Evolutionary conservation across 805 yeast species (phyloP), one percentile per base, ranked within the genome.

Genomic region (Babjeviella inositovora): DNA sequence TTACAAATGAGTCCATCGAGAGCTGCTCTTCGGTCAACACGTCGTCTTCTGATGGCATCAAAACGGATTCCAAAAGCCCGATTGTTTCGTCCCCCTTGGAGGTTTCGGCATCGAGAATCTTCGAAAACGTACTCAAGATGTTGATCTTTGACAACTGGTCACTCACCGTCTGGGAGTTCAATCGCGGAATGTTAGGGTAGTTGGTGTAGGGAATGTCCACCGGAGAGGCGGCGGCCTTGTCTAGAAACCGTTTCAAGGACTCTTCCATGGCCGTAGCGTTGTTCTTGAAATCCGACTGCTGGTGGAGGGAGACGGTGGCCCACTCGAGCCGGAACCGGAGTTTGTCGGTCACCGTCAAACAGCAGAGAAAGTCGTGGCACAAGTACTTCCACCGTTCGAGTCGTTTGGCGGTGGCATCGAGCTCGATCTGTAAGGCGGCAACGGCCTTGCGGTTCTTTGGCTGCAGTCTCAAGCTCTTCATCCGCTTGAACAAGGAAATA

Each of bases 101-200:
- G 15, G 38, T 37, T 2, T 47, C 39, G 7, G 38, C 33, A 15
- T 39, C 40, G 18, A 70, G 51, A 6, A 70, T 57, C 10, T 50
- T 52, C 3, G 80, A 60, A 34, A 79, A 77, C 8, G 70, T 59
- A 0, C 74, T 51, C 20, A 82, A 62, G 0, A 87, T 79, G 14
- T 70, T 66, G 8, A 79, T 54, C 23, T 81, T 79, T 2, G 85
- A 72, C 11, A 71, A 49, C 34, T 81, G 85, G 4, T 67, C 53
- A 17, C 56, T 57, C 6, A 80, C 56, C 5, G 63, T 53, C 1
- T 53, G 47, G 2, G 43, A 24, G 19, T 60, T 70, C 3, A 85
- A 43, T 1, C 56, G 48, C 2, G 81, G 73, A 9, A 85, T 65
- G 26, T 59, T 50, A 2, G 56, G 50, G 32, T 62, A 75, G 38